phyloP scores from a whole-genome alignment of 176 grass and related monocot species.

The Oryza meyeriana region DNA sequence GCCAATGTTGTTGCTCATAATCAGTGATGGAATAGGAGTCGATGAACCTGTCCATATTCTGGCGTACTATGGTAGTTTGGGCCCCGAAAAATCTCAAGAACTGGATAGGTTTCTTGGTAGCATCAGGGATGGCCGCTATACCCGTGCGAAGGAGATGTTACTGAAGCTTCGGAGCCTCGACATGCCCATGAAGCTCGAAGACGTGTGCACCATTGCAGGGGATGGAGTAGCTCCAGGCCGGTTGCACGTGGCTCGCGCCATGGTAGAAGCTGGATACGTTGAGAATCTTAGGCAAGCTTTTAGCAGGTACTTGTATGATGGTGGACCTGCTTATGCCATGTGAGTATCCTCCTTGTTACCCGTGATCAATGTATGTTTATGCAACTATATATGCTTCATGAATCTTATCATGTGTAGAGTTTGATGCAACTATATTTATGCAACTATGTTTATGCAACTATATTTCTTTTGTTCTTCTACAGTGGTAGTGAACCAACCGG shows the following conservation, averaged over 20 bases:
- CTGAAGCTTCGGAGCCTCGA: conserved; percentile 55
- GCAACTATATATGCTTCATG: neutral
- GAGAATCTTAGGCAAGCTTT: conserved; percentile 71
- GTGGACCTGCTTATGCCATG: conserved; percentile 78
- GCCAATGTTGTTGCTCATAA: neutral
- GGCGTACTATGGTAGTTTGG: conserved; percentile 64
- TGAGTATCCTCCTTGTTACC: conserved; percentile 27
- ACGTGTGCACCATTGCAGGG: conserved; percentile 62
- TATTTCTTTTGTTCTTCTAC: conserved; percentile 21
- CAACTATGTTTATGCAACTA: no score
- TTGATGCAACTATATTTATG: no score
- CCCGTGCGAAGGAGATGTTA: conserved; percentile 61
- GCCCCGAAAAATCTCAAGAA: conserved; percentile 55
- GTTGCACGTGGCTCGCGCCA: conserved; percentile 69
- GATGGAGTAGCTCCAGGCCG: conserved; percentile 70
- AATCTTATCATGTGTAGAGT: neutral
- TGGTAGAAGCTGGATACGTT: conserved; percentile 83
- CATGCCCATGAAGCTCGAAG: conserved; percentile 61
- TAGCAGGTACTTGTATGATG: conserved; percentile 65
- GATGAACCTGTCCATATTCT: conserved; percentile 75
- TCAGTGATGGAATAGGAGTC: conserved; percentile 41
- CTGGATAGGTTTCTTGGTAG: conserved; percentile 44
- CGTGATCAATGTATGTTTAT: neutral
- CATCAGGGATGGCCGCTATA: conserved; percentile 69
- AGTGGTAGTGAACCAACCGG: conserved; percentile 61